Evolutionary conservation across 2,329 filamentous ascomycete species (phyloP).

Genomic region (Arthrobotrys sinensis): DNA sequence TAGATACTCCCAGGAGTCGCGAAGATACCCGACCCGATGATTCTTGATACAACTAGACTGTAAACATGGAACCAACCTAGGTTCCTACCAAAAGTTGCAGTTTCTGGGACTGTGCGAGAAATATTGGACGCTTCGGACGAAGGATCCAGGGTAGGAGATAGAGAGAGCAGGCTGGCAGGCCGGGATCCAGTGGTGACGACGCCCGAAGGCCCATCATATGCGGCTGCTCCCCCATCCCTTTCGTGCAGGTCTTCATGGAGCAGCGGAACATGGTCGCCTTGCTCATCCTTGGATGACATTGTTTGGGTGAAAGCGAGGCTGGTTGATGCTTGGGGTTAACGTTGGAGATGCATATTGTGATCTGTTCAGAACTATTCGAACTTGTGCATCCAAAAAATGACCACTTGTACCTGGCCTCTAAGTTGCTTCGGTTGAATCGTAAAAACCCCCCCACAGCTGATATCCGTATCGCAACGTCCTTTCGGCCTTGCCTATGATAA

Average conservation of each 20-base stretch:
- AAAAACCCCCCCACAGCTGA: not conserved
- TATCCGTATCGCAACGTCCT: no score
- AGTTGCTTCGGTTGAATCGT: not conserved
- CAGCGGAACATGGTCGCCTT: conserved; percentile 43
- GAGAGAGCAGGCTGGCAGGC: conserved; percentile 32
- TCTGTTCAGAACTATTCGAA: not conserved
- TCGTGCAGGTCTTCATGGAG: conserved; percentile 29
- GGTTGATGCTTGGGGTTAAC: conserved; percentile 16
- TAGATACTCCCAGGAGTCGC: conserved; percentile 79
- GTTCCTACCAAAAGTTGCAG: conserved; percentile 54
- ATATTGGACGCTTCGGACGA: conserved; percentile 14
- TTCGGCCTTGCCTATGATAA: no score
- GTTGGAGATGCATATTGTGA: conserved; percentile 16
- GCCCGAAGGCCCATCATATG: conserved; percentile 1
- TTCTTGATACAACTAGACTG: conserved; percentile 72
- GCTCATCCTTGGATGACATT: conserved; percentile 35
- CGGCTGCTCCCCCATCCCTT: not conserved
- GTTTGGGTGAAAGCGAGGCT: conserved; percentile 2
- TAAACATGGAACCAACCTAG: conserved; percentile 60
- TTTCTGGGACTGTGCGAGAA: conserved; percentile 43
- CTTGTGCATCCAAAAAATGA: not conserved
- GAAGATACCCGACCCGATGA: conserved; percentile 76
- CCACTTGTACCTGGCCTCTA: not conserved
- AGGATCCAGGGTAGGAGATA: conserved; percentile 36
- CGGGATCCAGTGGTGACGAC: conserved; percentile 6